Conservation (phyloP, 257 asterid genomes). For the Ligustrum vulgare region DNA sequence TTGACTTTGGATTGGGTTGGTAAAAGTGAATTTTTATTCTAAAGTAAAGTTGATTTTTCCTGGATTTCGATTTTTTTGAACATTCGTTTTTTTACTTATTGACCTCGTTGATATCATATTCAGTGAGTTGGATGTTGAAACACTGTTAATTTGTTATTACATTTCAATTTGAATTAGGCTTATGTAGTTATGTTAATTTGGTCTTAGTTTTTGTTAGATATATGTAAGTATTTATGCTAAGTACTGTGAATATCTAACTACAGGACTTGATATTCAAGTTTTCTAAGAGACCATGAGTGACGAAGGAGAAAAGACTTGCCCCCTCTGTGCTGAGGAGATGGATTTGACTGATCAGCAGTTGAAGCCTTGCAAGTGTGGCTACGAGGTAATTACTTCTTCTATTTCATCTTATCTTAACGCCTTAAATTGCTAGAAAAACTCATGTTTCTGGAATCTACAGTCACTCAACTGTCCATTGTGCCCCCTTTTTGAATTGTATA, state of each 20-base stretch:
- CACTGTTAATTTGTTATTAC: neutral
- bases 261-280: neutral
- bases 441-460: neutral
- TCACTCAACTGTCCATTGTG: neutral
- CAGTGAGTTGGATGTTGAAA: slow-evolving; percentile 8
- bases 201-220: neutral
- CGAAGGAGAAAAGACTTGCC: slow-evolving; percentile 90
- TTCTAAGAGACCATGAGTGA: slow-evolving; percentile 70
- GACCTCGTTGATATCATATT: slow-evolving; percentile 20
- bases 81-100: neutral
- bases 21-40: slow-evolving; percentile 21
- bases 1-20: slow-evolving; percentile 44
- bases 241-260: slow-evolving; percentile 10
- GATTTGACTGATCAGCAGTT: slow-evolving; percentile 97
- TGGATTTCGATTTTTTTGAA: neutral
- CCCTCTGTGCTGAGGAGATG: slow-evolving; percentile 99
- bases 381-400: slow-evolving; percentile 52
- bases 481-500: neutral
- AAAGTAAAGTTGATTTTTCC: neutral
- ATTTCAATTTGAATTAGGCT: slow-evolving; percentile 3
- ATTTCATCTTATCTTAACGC: neutral
- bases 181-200: neutral
- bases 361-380: slow-evolving; percentile 99
- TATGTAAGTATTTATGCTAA: neutral
- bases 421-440: slow-evolving; percentile 2